These are phyloP conservation scores for Cnidoscolus chayamansa DNA, from an alignment of 441 rosid genomes.

Conservation along the genomic window DNA sequence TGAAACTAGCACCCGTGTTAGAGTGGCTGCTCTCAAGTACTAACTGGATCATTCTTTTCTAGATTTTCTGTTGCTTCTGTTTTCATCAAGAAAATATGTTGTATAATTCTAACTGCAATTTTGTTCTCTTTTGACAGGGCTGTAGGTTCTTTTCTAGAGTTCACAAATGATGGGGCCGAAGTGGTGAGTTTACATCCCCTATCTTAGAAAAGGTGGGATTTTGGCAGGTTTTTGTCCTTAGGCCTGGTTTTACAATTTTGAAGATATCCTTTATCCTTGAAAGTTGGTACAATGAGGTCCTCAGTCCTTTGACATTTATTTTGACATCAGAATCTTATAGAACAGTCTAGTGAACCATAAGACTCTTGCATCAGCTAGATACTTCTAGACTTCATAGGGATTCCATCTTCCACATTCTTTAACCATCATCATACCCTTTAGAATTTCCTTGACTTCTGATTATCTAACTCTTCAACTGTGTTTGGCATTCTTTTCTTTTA, in stretches of 20 bases:
- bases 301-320: not conserved
- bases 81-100: conserved; percentile 7
- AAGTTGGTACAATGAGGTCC: not conserved
- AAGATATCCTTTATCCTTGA: not conserved
- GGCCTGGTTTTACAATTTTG: too few relatives aligned
- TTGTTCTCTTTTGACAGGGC: conserved; percentile 55
- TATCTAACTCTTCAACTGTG: not conserved
- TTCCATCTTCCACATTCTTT: too few relatives aligned
- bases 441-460: too few relatives aligned
- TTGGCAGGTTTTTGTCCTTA: too few relatives aligned
- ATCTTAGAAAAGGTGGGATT: not conserved
- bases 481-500: not conserved
- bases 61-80: not conserved
- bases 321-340: not conserved
- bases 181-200: conserved; percentile 59
- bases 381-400: too few relatives aligned
- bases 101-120: conserved; percentile 8
- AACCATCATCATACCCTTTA: too few relatives aligned
- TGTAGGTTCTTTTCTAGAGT: conserved; percentile 94
- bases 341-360: not conserved
- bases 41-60: conserved; percentile 12
- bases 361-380: not conserved
- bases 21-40: conserved; percentile 98
- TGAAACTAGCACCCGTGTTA: conserved; percentile 89
- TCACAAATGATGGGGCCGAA: conserved; percentile 74